Conservation (phyloP, 2,329 filamentous ascomycete genomes). For the Sclerotinia borealis region DNA sequence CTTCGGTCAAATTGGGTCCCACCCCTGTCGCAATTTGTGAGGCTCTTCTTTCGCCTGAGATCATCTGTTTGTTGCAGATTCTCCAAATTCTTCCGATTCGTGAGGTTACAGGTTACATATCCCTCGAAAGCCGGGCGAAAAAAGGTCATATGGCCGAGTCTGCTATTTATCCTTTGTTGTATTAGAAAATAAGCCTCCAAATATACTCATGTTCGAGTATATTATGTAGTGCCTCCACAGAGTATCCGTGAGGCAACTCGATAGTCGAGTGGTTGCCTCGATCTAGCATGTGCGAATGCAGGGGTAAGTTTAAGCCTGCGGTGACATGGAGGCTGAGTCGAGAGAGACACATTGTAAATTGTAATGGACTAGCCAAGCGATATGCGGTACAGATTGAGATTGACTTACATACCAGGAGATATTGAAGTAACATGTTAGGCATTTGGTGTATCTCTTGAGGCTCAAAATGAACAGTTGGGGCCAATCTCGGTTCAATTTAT, state of each 20-base stretch:
- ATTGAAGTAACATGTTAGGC: not conserved
- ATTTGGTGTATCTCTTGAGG: not conserved
- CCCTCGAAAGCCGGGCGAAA: not conserved
- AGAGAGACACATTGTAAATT: not conserved
- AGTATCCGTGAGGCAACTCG: not conserved
- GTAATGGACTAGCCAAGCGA: not conserved
- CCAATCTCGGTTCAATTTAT: not conserved
- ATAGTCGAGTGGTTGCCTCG: slow-evolving; percentile 1
- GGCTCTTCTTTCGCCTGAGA: not conserved
- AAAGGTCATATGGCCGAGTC: not conserved
- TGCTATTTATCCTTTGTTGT: not conserved
- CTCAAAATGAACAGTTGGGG: not conserved
- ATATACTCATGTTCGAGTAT: not conserved
- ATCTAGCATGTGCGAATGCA: not conserved
- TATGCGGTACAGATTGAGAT: not conserved
- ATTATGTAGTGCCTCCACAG: not conserved
- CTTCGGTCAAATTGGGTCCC: not conserved
- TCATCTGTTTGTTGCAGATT: not conserved
- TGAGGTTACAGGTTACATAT: not conserved
- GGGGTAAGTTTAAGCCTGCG: not conserved
- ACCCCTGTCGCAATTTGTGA: not conserved
- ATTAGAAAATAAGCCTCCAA: not conserved
- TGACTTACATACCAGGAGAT: not conserved
- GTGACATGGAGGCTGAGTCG: not conserved
- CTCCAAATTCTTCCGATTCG: not conserved